These are phyloP conservation scores for Digitaria exilis DNA, from an alignment of 202 grass and related monocot species.

Conservation along the genomic window DNA sequence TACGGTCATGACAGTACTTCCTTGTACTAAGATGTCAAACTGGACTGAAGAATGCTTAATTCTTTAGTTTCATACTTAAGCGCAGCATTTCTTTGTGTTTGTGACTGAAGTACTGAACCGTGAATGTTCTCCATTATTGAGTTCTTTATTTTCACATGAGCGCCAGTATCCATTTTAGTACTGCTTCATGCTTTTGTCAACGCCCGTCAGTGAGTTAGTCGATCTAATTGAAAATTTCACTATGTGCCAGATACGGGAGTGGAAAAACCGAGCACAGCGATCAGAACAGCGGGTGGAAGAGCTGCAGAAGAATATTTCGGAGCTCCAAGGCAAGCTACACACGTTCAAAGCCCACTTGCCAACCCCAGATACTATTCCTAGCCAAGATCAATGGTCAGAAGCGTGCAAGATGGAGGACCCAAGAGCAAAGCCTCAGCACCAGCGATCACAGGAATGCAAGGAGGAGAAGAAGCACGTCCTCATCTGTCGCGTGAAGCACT, in stretches of 20 bases:
- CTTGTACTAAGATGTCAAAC: not conserved
- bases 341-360: slow-evolving; percentile 56
- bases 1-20: not conserved
- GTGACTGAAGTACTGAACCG: not conserved
- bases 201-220: not conserved
- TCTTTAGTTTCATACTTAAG: not conserved
- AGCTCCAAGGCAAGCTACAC: slow-evolving; percentile 71
- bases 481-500: slow-evolving; percentile 70
- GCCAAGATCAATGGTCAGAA: slow-evolving; percentile 47
- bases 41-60: not conserved
- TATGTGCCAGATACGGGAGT: slow-evolving; percentile 63
- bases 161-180: not conserved
- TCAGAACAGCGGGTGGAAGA: slow-evolving; percentile 62
- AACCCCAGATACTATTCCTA: slow-evolving; percentile 6
- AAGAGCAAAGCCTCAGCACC: slow-evolving; percentile 38
- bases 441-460: slow-evolving; percentile 39
- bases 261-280: slow-evolving; percentile 60
- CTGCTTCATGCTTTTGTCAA: not conserved
- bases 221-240: slow-evolving; percentile 26
- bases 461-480: slow-evolving; percentile 83
- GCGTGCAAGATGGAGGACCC: slow-evolving; percentile 47
- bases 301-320: slow-evolving; percentile 53
- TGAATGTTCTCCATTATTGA: not conserved
- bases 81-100: not conserved
- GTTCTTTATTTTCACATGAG: too few species aligned